These are phyloP conservation scores for Penicillium parvum DNA, from an alignment of 495 filamentous ascomycete species.

Conservation along the genomic window DNA sequence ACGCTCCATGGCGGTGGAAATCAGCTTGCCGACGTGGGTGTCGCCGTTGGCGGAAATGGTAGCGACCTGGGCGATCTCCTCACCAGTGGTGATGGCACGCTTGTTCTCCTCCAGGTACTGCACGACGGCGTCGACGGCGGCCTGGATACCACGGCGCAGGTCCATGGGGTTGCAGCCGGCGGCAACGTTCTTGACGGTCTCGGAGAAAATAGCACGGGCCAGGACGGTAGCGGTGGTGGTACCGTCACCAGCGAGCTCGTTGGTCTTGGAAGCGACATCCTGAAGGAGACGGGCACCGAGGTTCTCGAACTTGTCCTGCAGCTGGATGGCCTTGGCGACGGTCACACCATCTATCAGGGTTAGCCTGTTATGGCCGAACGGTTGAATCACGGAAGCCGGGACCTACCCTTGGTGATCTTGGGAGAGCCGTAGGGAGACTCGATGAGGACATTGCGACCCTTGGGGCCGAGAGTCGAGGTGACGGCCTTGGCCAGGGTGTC, in stretches of 20 bases:
- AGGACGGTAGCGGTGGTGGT: slow-evolving; percentile 97
- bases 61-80: slow-evolving; percentile 95
- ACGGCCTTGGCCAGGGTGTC: slow-evolving; percentile 96
- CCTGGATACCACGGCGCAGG: slow-evolving; percentile 91
- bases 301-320: slow-evolving; percentile 99
- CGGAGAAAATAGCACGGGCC: slow-evolving; percentile 97
- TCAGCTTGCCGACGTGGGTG: slow-evolving; percentile 88
- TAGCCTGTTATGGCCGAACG: slow-evolving; percentile 1
- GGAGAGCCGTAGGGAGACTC: slow-evolving; percentile 97
- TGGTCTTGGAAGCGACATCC: slow-evolving; percentile 98
- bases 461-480: slow-evolving; percentile 92
- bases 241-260: slow-evolving; percentile 97
- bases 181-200: slow-evolving; percentile 99
- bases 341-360: slow-evolving; percentile 76
- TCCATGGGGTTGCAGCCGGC: slow-evolving; percentile 99
- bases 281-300: slow-evolving; percentile 93
- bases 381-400: not conserved
- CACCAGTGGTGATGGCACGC: slow-evolving; percentile 93
- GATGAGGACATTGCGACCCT: slow-evolving; percentile 96
- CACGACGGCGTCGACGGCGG: slow-evolving; percentile 90
- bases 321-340: slow-evolving; percentile 83
- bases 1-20: slow-evolving; percentile 98
- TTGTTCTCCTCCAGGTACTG: slow-evolving; percentile 91
- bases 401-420: slow-evolving; percentile 97
- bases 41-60: slow-evolving; percentile 98